These are phyloP conservation scores for Thalassiosira mediterranea DNA, from an alignment of 352 stramenopile genomes.

Conservation along the genomic window DNA sequence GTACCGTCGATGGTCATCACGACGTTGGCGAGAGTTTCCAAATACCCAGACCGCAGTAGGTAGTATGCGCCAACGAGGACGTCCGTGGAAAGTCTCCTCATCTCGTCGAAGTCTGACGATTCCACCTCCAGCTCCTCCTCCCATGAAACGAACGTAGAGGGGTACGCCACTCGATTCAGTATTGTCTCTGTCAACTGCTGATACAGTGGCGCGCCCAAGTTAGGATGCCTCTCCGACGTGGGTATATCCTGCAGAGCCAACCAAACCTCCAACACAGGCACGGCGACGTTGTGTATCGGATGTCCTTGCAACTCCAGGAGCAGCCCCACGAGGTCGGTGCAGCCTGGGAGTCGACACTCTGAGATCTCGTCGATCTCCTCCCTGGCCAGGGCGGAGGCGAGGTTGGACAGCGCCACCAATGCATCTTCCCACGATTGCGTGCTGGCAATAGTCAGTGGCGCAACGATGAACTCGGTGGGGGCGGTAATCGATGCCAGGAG, in stretches of 20 bases:
- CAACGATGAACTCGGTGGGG: slow-evolving; percentile 41
- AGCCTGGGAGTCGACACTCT: slow-evolving; percentile 21
- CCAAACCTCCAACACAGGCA: slow-evolving; percentile 63
- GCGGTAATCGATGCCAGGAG: slow-evolving; percentile 48
- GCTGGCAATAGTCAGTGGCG: slow-evolving; percentile 33
- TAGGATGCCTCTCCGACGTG: slow-evolving; percentile 39
- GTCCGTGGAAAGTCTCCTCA: slow-evolving; percentile 55
- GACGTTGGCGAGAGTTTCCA: slow-evolving; percentile 43
- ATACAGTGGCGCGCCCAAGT: slow-evolving; percentile 46
- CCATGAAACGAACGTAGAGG: slow-evolving; percentile 50
- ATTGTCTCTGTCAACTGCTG: slow-evolving; percentile 43
- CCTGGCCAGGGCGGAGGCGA: slow-evolving; percentile 51
- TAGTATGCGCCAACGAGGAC: slow-evolving; percentile 61
- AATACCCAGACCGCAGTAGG: slow-evolving; percentile 51
- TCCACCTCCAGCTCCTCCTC: slow-evolving; percentile 65
- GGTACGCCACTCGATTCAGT: slow-evolving; percentile 43
- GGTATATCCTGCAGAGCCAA: slow-evolving; percentile 68
- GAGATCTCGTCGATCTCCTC: slow-evolving; percentile 60
- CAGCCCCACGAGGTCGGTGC: slow-evolving; percentile 45
- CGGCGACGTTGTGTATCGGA: slow-evolving; percentile 41
- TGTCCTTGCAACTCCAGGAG: slow-evolving; percentile 60
- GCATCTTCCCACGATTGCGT: slow-evolving; percentile 50
- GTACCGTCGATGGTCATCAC: slow-evolving; percentile 21
- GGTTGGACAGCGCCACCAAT: slow-evolving; percentile 41
- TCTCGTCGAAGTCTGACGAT: slow-evolving; percentile 60